Conservation (phyloP, 2,329 filamentous ascomycete genomes). For the Orbilia brochopaga region DNA sequence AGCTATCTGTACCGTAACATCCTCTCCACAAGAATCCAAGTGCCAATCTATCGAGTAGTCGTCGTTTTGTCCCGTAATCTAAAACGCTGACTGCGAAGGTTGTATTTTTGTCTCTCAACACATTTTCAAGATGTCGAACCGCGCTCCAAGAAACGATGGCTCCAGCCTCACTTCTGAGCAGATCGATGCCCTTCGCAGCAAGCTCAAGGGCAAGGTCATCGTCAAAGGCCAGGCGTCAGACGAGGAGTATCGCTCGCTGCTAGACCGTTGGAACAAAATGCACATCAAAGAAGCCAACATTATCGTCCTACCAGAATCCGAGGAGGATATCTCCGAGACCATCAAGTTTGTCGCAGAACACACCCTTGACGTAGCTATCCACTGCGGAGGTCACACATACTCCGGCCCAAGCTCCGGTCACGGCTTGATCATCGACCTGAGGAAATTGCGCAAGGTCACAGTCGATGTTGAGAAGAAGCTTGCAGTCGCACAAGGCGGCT, state of each 20-base stretch:
- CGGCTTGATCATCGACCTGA: conserved; percentile 45
- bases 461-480: conserved; percentile 33
- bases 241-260: conserved; percentile 35
- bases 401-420: conserved; percentile 32
- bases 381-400: conserved; percentile 41
- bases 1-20: no score
- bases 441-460: conserved; percentile 40
- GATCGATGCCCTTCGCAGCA: conserved; percentile 29
- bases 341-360: conserved; percentile 43
- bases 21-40: no score
- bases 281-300: conserved; percentile 46
- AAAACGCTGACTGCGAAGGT: no score
- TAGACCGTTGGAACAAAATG: conserved; percentile 44
- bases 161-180: conserved; percentile 28
- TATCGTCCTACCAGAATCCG: conserved; percentile 33
- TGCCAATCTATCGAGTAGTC: no score
- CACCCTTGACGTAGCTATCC: conserved; percentile 39
- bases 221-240: conserved; percentile 41
- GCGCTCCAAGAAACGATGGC: conserved; percentile 21
- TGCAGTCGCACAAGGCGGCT: conserved; percentile 34
- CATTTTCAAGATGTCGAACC: conserved; percentile 22
- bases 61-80: no score
- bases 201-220: conserved; percentile 38
- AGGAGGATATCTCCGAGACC: conserved; percentile 32
- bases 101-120: no score